Evolutionary conservation across 495 filamentous ascomycete species (phyloP), one percentile per base, ranked within the genome.

Genomic region (Aspergillus sclerotioniger): DNA sequence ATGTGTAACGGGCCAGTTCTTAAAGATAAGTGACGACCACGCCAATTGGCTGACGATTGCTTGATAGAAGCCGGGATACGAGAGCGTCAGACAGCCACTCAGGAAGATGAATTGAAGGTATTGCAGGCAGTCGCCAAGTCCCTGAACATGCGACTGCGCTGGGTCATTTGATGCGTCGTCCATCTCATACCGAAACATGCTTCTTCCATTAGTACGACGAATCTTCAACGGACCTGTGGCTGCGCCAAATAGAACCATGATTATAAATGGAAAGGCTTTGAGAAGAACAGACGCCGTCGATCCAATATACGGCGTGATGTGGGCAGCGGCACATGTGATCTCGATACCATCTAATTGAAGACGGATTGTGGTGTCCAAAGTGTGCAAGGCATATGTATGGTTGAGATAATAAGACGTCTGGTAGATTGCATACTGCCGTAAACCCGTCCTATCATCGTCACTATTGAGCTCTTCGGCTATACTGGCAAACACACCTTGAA

Each of bases 61-160:
- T 0, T 56, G 52, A 25, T 59, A 62, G 47, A 52, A 62, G 1
- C 60, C 60, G 3, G 60, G 60, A 49, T 64, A 64, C 10, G 58
- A 45, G 8, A 64, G 43, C 0, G 54, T 60, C 28, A 64, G 45
- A 28, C 61, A 64, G 6, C 61, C 58, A 9, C 32, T 50, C 20
- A 64, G 13, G 51, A 64, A 64, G 25, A 64, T 43, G n/a, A 64
- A 64, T 20, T 64, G 61, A 8, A 64, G 44, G 21, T 60, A 57
- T 10, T 64, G 61, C 35, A 64, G 35, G 45, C 57, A 60, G 8
- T 50, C 35, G 0, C 61, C 57, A 1, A 64, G 21, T 0, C 61
- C 61, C 0, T 54, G 61, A 9, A 60, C 13, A 10, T 47, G 41
- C 3, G 61, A 54, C 9, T 60, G 48, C 2, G 49, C 61, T 19